Evolutionary conservation across 805 yeast genomes (phyloP).

Genomic region (Saturnispora galanensis): DNA sequence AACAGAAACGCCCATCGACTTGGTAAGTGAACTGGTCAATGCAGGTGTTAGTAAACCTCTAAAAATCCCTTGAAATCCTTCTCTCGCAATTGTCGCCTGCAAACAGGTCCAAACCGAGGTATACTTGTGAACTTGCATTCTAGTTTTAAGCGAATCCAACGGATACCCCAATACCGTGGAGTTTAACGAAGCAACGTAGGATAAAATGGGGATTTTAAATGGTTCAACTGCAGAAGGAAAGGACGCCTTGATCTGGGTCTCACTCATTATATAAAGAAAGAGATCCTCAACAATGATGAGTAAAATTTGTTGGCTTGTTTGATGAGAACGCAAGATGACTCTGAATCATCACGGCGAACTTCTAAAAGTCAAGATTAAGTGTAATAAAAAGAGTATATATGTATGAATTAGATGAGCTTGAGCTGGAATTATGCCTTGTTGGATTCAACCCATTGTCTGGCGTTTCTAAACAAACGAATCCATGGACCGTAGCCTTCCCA

Average conservation of each 20-base stretch:
- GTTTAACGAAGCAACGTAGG: slow-evolving; percentile 52
- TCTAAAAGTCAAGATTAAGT: neutral
- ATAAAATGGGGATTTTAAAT: slow-evolving; percentile 47
- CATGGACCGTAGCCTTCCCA: slow-evolving; percentile 93
- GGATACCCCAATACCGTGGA: slow-evolving; percentile 75
- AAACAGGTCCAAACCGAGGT: slow-evolving; percentile 48
- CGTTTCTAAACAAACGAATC: slow-evolving; percentile 86
- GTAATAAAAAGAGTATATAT: neutral
- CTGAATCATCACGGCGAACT: neutral
- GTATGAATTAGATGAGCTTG: neutral
- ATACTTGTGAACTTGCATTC: slow-evolving; percentile 73
- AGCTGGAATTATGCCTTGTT: slow-evolving; percentile 8
- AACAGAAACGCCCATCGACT: slow-evolving; percentile 52
- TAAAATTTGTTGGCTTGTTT: neutral
- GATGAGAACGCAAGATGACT: neutral
- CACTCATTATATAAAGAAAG: too few relatives aligned
- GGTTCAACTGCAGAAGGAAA: slow-evolving; percentile 42
- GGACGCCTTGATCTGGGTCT: slow-evolving; percentile 8
- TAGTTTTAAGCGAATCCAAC: slow-evolving; percentile 70
- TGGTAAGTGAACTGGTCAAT: slow-evolving; percentile 51
- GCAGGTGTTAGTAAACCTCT: slow-evolving; percentile 72
- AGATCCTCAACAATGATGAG: neutral
- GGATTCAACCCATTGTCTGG: slow-evolving; percentile 78
- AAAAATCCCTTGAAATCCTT: slow-evolving; percentile 63
- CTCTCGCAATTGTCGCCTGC: slow-evolving; percentile 40